Conservation (phyloP, 495 filamentous ascomycete species). For the Podospora anserina region DNA sequence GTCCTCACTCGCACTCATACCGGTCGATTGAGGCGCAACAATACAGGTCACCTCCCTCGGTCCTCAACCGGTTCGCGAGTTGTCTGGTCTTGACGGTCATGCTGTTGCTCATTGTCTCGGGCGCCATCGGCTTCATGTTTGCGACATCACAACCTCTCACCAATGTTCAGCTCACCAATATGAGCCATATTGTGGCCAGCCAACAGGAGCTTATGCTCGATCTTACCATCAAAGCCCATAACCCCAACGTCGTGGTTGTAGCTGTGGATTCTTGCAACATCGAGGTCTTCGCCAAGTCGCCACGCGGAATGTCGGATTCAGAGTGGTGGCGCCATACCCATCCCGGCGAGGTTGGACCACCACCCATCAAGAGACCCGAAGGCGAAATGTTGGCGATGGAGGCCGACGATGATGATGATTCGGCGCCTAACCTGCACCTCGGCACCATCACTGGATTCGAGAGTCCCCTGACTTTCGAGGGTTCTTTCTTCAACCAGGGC, state of each 20-base stretch:
- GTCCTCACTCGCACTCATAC: constrained; percentile 50
- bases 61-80: constrained; percentile 70
- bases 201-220: constrained; percentile 96
- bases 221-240: constrained; percentile 78
- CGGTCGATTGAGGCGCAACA: constrained; percentile 75
- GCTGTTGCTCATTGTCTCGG: constrained; percentile 71
- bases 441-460: constrained; percentile 85
- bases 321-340: constrained; percentile 67
- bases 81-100: constrained; percentile 74
- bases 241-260: constrained; percentile 87
- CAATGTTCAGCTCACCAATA: constrained; percentile 68
- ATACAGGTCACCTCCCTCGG: constrained; percentile 57
- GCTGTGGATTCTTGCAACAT: constrained; percentile 80
- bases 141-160: constrained; percentile 84
- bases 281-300: constrained; percentile 90
- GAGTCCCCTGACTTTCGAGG: constrained; percentile 80
- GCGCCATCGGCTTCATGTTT: constrained; percentile 80
- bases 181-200: constrained; percentile 86
- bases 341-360: constrained; percentile 36
- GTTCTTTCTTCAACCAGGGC: constrained; percentile 72
- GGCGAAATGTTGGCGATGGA: constrained; percentile 25
- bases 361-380: constrained; percentile 16
- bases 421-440: constrained; percentile 79
- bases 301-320: constrained; percentile 71
- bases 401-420: constrained; percentile 66